Percentiles rank a stretch among this genome's conserved stretches.
These are phyloP conservation scores for Choricystis sp. DNA, from an alignment of 139 green algal species.

Conservation along the genomic window DNA sequence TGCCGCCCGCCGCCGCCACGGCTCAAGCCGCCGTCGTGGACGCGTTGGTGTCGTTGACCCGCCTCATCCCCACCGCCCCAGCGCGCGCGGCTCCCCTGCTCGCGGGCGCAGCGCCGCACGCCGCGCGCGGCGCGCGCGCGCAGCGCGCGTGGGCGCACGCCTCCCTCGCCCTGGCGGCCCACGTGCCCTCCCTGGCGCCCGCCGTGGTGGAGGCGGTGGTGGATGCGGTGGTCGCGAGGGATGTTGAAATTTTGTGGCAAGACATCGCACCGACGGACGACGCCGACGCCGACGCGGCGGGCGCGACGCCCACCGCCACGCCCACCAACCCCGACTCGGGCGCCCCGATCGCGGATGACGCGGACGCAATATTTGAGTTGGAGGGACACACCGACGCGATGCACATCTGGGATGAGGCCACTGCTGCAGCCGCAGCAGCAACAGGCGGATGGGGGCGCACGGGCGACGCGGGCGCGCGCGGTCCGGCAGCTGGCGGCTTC, in stretches of 20 bases:
- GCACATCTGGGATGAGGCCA: not conserved
- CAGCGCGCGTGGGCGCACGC: not conserved
- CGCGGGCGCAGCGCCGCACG: not conserved
- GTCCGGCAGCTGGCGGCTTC: not conserved
- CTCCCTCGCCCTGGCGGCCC: not conserved
- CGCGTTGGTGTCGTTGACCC: not conserved
- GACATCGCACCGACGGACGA: not conserved
- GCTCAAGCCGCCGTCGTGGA: not conserved
- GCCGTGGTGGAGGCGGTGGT: not conserved
- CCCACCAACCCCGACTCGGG: not conserved
- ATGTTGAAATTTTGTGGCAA: not conserved
- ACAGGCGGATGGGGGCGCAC: not conserved
- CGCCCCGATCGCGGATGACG: not conserved
- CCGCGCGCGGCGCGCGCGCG: too few relatives aligned
- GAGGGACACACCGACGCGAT: not conserved
- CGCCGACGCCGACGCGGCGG: not conserved
- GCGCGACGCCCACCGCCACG: too few relatives aligned
- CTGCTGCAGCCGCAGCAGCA: too few relatives aligned
- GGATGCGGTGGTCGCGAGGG: not conserved
- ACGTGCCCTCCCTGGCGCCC: not conserved
- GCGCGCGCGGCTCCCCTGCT: not conserved
- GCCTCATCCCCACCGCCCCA: not conserved
- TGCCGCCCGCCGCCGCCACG: too few relatives aligned
- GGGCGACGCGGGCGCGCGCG: too few relatives aligned
- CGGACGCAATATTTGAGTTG: not conserved